phyloP scores from a whole-genome alignment of 2,329 filamentous ascomycete species.

The Drechslerella coelobrocha region DNA sequence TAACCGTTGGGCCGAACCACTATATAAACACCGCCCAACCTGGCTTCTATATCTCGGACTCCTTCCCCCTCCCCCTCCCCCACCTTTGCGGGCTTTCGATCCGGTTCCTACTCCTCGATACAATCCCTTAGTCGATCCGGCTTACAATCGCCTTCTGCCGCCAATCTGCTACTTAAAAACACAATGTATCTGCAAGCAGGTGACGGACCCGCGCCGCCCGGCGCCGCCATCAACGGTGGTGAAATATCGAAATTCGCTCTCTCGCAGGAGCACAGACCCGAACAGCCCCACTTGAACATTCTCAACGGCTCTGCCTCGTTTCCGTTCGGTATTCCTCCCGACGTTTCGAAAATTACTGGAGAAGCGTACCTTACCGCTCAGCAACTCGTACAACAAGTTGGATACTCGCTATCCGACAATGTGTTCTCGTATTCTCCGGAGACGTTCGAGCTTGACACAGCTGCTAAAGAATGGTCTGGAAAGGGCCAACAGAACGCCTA shows the following conservation, averaged over 20 bases:
- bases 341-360: slow-evolving; percentile 68
- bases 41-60: slow-evolving; percentile 43
- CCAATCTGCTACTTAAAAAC: slow-evolving; percentile 38
- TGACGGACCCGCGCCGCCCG: slow-evolving; percentile 18
- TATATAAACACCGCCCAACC: slow-evolving; percentile 23
- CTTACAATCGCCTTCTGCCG: slow-evolving; percentile 37
- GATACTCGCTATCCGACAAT: slow-evolving; percentile 85
- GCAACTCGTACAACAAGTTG: slow-evolving; percentile 91
- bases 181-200: slow-evolving; percentile 42
- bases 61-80: slow-evolving; percentile 48
- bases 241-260: slow-evolving; percentile 41
- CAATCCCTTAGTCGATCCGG: slow-evolving; percentile 35
- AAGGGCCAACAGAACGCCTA: slow-evolving; percentile 75
- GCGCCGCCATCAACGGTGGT: slow-evolving; percentile 26
- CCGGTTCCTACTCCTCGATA: slow-evolving; percentile 40
- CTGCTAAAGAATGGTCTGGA: slow-evolving; percentile 77
- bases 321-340: slow-evolving; percentile 52
- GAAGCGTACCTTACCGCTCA: slow-evolving; percentile 94
- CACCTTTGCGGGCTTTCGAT: slow-evolving; percentile 40
- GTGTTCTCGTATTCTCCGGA: slow-evolving; percentile 96
- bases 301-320: slow-evolving; percentile 51
- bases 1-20: slow-evolving; percentile 18
- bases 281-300: slow-evolving; percentile 54
- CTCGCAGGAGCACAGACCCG: slow-evolving; percentile 29
- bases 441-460: slow-evolving; percentile 86